Evolutionary conservation across 306 rosid genomes (phyloP).

Genomic region (Sicyos baderoa): DNA sequence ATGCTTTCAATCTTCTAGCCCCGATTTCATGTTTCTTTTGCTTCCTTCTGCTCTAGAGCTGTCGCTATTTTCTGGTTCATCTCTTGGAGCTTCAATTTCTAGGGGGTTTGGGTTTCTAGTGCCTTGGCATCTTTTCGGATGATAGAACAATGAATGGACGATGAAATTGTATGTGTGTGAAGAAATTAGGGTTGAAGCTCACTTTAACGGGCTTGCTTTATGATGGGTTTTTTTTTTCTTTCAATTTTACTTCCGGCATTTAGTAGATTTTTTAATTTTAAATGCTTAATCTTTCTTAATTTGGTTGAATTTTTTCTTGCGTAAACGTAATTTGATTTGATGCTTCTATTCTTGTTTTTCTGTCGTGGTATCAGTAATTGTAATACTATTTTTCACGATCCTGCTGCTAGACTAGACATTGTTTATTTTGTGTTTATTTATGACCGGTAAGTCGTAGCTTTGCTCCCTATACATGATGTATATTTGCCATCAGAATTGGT

Average conservation of each 20-base stretch:
- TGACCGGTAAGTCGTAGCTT: no score
- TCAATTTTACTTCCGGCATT: background rate
- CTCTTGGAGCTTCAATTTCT: background rate
- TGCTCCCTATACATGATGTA: no score
- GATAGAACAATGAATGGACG: background rate
- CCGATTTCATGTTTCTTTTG: background rate
- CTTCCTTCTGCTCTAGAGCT: background rate
- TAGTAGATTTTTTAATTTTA: background rate
- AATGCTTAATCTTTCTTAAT: background rate
- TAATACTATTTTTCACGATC: background rate
- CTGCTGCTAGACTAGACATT: no score
- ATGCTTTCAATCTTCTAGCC: background rate
- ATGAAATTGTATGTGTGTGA: background rate
- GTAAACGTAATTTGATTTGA: background rate
- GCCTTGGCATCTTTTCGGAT: background rate
- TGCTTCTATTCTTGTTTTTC: background rate
- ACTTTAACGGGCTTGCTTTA: background rate
- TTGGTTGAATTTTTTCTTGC: background rate
- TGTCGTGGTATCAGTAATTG: background rate
- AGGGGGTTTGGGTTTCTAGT: conserved; percentile 1
- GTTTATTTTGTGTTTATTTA: no score
- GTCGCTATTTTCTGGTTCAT: background rate
- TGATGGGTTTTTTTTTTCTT: background rate
- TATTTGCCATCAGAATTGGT: no score
- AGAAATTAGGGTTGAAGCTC: background rate